phyloP scores from a whole-genome alignment of 768 basidiomycete genomes.

The Leccinum boreale region DNA sequence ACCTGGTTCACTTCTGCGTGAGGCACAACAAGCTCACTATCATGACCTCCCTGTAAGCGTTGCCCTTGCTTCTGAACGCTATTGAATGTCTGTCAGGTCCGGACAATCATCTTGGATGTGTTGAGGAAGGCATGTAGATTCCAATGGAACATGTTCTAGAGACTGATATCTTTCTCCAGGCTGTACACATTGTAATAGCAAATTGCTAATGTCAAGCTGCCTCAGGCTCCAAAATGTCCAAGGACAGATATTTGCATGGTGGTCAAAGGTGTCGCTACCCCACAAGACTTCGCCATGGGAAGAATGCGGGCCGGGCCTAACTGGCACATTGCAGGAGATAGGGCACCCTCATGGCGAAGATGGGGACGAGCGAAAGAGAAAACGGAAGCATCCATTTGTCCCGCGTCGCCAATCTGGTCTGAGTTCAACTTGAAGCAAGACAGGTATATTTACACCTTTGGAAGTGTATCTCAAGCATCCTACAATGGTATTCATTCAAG shows the following conservation, averaged over 20 bases:
- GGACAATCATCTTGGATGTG: slow-evolving; percentile 71
- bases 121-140: slow-evolving; percentile 50
- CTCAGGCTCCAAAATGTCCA: background rate
- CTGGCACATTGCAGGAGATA: no score
- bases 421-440: background rate
- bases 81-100: slow-evolving; percentile 47
- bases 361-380: no score
- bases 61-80: no score
- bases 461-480: background rate
- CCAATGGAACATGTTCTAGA: background rate
- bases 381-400: background rate
- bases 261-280: no score
- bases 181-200: no score
- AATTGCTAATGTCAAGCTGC: background rate
- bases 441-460: background rate
- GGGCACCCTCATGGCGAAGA: no score
- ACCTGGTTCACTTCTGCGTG: no score
- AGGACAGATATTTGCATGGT: background rate
- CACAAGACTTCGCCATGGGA: no score
- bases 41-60: no score
- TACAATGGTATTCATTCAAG: background rate
- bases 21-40: no score
- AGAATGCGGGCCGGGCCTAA: no score
- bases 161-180: no score
- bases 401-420: background rate